Conservation (phyloP, 2,329 filamentous ascomycete species). For the Capronia americana region DNA sequence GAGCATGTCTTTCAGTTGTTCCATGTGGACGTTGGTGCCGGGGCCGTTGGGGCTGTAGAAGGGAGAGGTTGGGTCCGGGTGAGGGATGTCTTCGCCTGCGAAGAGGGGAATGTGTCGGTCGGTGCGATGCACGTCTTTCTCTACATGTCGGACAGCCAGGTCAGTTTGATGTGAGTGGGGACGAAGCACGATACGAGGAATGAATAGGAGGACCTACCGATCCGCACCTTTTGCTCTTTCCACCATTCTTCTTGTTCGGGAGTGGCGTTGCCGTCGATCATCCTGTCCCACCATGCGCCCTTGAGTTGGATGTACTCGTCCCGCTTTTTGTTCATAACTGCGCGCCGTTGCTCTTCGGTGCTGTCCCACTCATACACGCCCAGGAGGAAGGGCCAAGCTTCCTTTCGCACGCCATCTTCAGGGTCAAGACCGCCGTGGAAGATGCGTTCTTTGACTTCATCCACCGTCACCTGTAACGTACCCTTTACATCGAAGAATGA, state of each 20-base stretch:
- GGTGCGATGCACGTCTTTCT: constrained; percentile 98
- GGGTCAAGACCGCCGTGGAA: constrained; percentile 91
- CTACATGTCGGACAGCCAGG: constrained; percentile 64
- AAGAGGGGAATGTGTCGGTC: constrained; percentile 96
- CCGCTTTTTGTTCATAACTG: constrained; percentile 79
- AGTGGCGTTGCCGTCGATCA: constrained; percentile 80
- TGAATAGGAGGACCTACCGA: constrained; percentile 68
- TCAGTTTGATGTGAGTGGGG: constrained; percentile 49
- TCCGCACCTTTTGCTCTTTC: constrained; percentile 90
- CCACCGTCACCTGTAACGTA: constrained; percentile 76
- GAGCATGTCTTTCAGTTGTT: constrained; percentile 99
- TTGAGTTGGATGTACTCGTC: constrained; percentile 96
- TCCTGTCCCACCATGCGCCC: constrained; percentile 92
- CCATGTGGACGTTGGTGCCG: constrained; percentile 95
- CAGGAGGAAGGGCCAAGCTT: constrained; percentile 93
- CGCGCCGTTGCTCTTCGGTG: constrained; percentile 81
- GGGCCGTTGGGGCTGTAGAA: constrained; percentile 86
- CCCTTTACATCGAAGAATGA: constrained; percentile 82
- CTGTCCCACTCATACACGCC: constrained; percentile 95
- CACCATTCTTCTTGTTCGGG: constrained; percentile 91
- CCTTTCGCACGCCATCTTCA: constrained; percentile 90
- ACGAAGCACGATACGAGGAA: constrained; percentile 12
- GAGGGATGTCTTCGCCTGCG: constrained; percentile 92
- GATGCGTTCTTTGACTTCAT: constrained; percentile 96
- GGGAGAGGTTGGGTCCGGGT: constrained; percentile 93